phyloP scores from a whole-genome alignment of 768 basidiomycete species.

The Lactarius tabidus region DNA sequence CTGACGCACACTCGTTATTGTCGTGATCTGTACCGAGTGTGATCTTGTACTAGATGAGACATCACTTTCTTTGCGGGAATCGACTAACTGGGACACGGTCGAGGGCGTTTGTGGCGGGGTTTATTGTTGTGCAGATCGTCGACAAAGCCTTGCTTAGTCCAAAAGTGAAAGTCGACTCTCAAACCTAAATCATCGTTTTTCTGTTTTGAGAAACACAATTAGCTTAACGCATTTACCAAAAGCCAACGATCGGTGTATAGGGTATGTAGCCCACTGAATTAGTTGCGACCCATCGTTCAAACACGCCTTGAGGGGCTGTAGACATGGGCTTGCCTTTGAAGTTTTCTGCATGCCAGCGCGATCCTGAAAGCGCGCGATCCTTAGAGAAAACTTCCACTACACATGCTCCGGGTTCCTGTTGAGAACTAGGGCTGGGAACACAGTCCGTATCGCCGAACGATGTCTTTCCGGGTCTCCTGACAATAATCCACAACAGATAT shows the following conservation, averaged over 20 bases:
- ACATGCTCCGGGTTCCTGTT: neutral
- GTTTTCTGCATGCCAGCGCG: neutral
- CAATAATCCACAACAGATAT: conserved; percentile 10
- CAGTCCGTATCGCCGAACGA: neutral
- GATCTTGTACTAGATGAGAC: neutral
- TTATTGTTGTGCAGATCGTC: conserved; percentile 14
- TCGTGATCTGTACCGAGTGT: neutral
- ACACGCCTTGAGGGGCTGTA: neutral
- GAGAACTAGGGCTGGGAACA: neutral
- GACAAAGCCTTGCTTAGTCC: neutral
- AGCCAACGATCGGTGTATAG: conserved; percentile 6
- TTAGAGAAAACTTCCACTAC: neutral
- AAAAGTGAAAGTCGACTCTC: neutral
- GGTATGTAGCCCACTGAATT: neutral
- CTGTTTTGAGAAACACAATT: conserved; percentile 8
- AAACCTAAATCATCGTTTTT: neutral
- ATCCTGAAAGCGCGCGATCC: neutral
- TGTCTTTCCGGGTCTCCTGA: conserved; percentile 3
- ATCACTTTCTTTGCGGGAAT: conserved; percentile 7
- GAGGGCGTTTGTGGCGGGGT: neutral
- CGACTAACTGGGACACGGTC: neutral
- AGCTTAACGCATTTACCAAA: neutral
- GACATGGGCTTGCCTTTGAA: neutral
- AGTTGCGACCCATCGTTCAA: neutral
- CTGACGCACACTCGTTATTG: neutral